phyloP scores from a whole-genome alignment of 768 basidiomycete species.

The Tylopilus subfusipes region DNA sequence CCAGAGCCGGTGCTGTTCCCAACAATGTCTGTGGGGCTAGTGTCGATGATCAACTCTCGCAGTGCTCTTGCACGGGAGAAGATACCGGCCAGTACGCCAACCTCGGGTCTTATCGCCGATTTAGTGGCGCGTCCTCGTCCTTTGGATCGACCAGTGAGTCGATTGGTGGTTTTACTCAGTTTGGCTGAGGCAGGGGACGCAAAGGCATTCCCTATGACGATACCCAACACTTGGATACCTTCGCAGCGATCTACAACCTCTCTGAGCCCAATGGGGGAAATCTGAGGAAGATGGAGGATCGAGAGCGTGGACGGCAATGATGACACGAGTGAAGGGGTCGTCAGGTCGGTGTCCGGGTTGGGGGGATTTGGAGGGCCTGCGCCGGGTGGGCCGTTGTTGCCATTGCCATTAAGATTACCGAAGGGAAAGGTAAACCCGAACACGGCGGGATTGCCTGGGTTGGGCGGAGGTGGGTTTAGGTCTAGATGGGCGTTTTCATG shows the following conservation, averaged over 20 bases:
- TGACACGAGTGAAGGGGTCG: slow-evolving; percentile 29
- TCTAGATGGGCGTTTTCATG: slow-evolving; percentile 3
- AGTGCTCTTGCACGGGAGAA: slow-evolving; percentile 15
- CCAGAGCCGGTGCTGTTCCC: not conserved
- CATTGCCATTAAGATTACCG: not conserved
- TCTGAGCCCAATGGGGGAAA: slow-evolving; percentile 18
- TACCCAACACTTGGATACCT: slow-evolving; percentile 13
- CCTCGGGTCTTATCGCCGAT: slow-evolving; percentile 6
- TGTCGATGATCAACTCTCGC: slow-evolving; percentile 20
- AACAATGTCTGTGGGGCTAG: not conserved
- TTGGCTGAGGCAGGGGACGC: not conserved
- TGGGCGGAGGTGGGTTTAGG: not conserved
- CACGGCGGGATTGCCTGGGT: slow-evolving; percentile 3
- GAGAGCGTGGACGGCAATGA: slow-evolving; percentile 36
- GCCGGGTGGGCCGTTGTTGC: not conserved
- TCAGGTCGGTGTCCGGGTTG: slow-evolving; percentile 8
- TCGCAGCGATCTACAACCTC: slow-evolving; percentile 23
- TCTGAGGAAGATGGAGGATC: slow-evolving; percentile 20
- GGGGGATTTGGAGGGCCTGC: slow-evolving; percentile 3
- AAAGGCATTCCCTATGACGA: slow-evolving; percentile 16
- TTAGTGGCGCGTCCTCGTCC: not conserved
- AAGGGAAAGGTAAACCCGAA: slow-evolving; percentile 11
- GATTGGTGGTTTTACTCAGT: not conserved
- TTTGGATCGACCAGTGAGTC: not conserved
- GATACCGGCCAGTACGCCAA: slow-evolving; percentile 7